Percentiles rank a stretch among this genome's conserved stretches.
phyloP scores from a whole-genome alignment of 2,329 filamentous ascomycete species.

The Alternaria alternata region DNA sequence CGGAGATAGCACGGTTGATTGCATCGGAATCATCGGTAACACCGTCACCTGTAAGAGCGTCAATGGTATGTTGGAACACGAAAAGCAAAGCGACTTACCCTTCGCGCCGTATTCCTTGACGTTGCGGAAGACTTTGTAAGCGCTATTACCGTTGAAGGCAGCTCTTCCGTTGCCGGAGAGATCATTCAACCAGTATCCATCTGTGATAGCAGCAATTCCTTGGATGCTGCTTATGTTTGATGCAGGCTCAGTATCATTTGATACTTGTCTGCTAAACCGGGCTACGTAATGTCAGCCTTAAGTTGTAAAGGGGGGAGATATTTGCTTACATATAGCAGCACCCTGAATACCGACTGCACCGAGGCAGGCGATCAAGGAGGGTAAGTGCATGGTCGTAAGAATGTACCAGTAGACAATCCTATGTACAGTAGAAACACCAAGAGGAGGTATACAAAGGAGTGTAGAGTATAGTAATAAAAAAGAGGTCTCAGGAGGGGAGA shows the following conservation, averaged over 20 bases:
- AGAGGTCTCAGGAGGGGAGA: slow-evolving; percentile 7
- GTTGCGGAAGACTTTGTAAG: slow-evolving; percentile 56
- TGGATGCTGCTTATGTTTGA: slow-evolving; percentile 9
- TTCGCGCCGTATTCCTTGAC: slow-evolving; percentile 56
- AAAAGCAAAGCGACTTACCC: slow-evolving; percentile 33
- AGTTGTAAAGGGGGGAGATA: background rate
- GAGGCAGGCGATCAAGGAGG: slow-evolving; percentile 40
- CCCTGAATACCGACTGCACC: slow-evolving; percentile 36
- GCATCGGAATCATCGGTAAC: slow-evolving; percentile 61
- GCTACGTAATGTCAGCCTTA: slow-evolving; percentile 20
- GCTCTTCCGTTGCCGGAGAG: slow-evolving; percentile 54
- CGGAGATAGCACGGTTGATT: slow-evolving; percentile 60
- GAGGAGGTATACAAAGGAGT: slow-evolving; percentile 13
- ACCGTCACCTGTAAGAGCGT: slow-evolving; percentile 43
- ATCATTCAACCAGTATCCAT: slow-evolving; percentile 54
- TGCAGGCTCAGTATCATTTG: slow-evolving; percentile 2
- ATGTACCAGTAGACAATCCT: slow-evolving; percentile 2
- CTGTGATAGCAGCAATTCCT: slow-evolving; percentile 12
- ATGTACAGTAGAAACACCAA: slow-evolving; percentile 9
- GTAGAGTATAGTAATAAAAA: slow-evolving; percentile 11
- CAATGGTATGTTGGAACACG: slow-evolving; percentile 6
- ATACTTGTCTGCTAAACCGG: slow-evolving; percentile 9
- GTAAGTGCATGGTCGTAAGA: slow-evolving; percentile 32
- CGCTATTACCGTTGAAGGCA: slow-evolving; percentile 48
- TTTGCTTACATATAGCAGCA: slow-evolving; percentile 27